Base-by-base conservation (phyloP, 257 asterid genomes). In the Lavandula angustifolia region DNA sequence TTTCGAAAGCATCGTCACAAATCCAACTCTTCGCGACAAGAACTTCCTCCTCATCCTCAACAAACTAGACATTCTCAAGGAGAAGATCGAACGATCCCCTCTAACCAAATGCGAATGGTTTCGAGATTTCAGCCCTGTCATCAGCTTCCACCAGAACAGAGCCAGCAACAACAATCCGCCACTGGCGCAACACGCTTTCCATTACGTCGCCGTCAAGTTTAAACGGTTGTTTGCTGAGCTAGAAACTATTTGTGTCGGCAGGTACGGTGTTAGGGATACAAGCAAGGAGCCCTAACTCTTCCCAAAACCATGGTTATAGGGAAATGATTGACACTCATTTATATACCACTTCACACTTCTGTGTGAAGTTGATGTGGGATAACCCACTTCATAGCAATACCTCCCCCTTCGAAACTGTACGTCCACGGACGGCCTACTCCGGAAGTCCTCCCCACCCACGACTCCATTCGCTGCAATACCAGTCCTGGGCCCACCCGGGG, bases 31-130 rank as follows among this genome's bases (percentile, higher is more conserved):
- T 31, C 59, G 82, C 9, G 69, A 64, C 11, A 84, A 82, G 56
- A 52, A 81, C 40, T 91, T 81, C 57, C 85, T 88, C 37, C 88
- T 91, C 61, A 33, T 91, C 56, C 87, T 91, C 9, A 84, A 76
- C 78, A 91, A 91, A 69, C 76, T 84, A 10, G 98, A 91, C 61
- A 75, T 91, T 51, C 77, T 91, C 0, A 92, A 88, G 66, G 90
- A 84, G 40, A 78, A 76, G 67, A 74, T 91, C 17, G 79, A 79
- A 40, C 72, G 33, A n/a, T 34, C 59, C 65, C 96, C 96, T 53
- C 84, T 91, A 12, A 47, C 75, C 6, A 62, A 68, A 38, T 91
- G 96, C 16, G 87, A 86, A 0, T 91, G 98, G 98, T 83, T 88
- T 58, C 71, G 69, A 11, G 94, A 84, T 48, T 91, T 88, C 74